A percentile compares a stretch with the other conserved stretches of the same genome.
Conservation (phyloP, 768 basidiomycete genomes). For the Termitomyces heimii region DNA sequence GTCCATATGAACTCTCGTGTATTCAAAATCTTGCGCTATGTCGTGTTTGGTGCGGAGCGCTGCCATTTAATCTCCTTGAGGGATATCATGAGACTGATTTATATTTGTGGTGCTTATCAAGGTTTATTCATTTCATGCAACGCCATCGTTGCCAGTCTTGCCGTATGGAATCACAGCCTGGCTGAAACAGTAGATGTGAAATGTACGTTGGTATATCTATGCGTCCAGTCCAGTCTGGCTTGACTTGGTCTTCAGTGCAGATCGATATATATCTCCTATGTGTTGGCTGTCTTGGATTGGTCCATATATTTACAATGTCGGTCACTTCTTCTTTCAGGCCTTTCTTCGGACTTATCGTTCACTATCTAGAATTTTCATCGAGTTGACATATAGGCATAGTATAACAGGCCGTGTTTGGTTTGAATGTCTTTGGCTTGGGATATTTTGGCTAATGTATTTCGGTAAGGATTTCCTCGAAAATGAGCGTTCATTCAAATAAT, state of each 20-base stretch:
- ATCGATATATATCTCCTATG: constrained; percentile 58
- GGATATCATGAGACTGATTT: background rate
- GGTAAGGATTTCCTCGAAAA: constrained; percentile 31
- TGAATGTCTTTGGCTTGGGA: constrained; percentile 54
- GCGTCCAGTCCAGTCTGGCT: background rate
- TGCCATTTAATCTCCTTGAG: background rate
- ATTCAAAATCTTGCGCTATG: constrained; percentile 49
- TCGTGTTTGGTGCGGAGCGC: constrained; percentile 47
- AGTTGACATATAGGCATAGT: constrained; percentile 44
- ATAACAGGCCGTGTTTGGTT: constrained; percentile 65
- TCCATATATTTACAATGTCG: constrained; percentile 54
- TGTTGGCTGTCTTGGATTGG: constrained; percentile 51
- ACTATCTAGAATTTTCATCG: constrained; percentile 46
- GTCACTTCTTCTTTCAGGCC: constrained; percentile 17
- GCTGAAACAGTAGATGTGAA: constrained; percentile 26
- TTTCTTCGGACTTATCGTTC: constrained; percentile 1
- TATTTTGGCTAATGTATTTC: constrained; percentile 55
- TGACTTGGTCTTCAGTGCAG: constrained; percentile 25
- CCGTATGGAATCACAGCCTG: constrained; percentile 65
- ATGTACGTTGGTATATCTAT: constrained; percentile 26
- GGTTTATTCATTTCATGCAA: constrained; percentile 59
- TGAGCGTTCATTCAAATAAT: background rate
- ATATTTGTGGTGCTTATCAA: constrained; percentile 18
- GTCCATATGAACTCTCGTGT: constrained; percentile 28
- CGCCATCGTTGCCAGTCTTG: constrained; percentile 57